Base-by-base conservation (phyloP, 2,329 filamentous ascomycete genomes). In the Phyllosticta citribraziliensis region DNA sequence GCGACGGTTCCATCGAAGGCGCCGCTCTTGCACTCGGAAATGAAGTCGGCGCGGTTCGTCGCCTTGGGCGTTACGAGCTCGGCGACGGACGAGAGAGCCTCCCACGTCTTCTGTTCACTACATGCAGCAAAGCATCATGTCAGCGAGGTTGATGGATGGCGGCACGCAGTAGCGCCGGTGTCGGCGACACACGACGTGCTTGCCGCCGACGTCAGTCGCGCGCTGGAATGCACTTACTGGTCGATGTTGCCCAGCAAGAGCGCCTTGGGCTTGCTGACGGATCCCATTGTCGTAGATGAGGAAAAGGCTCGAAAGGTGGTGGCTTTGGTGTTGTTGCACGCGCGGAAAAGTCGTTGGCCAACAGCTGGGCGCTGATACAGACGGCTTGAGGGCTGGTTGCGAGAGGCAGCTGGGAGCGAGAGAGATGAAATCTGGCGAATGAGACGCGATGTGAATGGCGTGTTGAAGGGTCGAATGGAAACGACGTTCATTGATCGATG, bases 91-190 rank as follows among this genome's bases (percentile, higher is more conserved):
- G 77, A 74, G 60, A 94, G 79, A 5, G 79, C 72, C n/a, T 80
- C 70, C 85, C 86, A 91, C 62, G 83, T 77, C 51, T 83, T 76
- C 63, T 85, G 79, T 51, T 88, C 89, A 69, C 86, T 89, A 70
- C n/a, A 59, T n/a, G 56, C 8, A 35, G 55, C 20, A 19, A 25
- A n/a, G n/a, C 8, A n/a, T 6, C 30, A 24, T 30, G 60, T 58
- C 60, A 56, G 58, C 12, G 14, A n/a, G 40, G 40, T 8, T 19
- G 17, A 5, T 47, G 14, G 40, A 8, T 47, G 3, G 40, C 2
- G 40, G 14, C 40, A 14, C n/a, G 12, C 12, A n/a, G 14, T 14
- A n/a, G 14, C 17, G 40, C 40, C 40, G 40, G 40, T 47, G 19
- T n/a, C 40, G 40, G 40, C 40, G 40, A 5, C 4, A 47, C 40